Evolutionary conservation across 202 grass and related monocot species (phyloP).

Genomic region (Hordeum pubiflorum): DNA sequence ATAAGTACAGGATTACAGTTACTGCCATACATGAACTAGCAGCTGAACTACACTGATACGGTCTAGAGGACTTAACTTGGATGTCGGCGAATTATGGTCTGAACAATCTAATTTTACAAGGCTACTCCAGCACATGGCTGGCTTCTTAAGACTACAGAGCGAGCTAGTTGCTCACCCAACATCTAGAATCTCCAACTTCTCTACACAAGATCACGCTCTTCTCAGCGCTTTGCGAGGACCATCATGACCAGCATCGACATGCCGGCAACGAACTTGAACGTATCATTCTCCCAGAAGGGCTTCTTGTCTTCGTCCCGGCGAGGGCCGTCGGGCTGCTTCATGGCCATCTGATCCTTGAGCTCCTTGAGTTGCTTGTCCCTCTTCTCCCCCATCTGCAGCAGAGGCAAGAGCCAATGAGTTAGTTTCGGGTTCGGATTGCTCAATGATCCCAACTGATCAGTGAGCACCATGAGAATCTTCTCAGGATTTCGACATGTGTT

Average conservation of each 20-base stretch:
- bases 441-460: background rate
- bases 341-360: conserved; percentile 63
- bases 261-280: conserved; percentile 77
- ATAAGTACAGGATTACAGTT: background rate
- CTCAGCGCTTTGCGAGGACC: conserved; percentile 57
- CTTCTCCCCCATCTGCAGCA: conserved; percentile 78
- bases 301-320: conserved; percentile 6
- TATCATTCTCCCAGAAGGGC: conserved; percentile 69
- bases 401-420: background rate
- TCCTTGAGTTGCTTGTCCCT: conserved; percentile 84
- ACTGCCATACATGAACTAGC: conserved; percentile 17
- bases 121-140: background rate
- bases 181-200: conserved; percentile 20
- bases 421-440: background rate
- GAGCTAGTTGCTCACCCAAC: conserved; percentile 45
- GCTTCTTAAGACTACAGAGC: conserved; percentile 9
- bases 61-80: conserved; percentile 10
- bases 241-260: conserved; percentile 78
- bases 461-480: background rate
- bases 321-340: conserved; percentile 32
- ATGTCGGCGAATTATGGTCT: conserved; percentile 20
- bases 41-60: background rate
- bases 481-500: background rate
- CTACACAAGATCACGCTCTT: conserved; percentile 27
- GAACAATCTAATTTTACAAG: conserved; percentile 12